Base-by-base conservation (phyloP, 495 filamentous ascomycete species). In the Xylaria flabelliformis region DNA sequence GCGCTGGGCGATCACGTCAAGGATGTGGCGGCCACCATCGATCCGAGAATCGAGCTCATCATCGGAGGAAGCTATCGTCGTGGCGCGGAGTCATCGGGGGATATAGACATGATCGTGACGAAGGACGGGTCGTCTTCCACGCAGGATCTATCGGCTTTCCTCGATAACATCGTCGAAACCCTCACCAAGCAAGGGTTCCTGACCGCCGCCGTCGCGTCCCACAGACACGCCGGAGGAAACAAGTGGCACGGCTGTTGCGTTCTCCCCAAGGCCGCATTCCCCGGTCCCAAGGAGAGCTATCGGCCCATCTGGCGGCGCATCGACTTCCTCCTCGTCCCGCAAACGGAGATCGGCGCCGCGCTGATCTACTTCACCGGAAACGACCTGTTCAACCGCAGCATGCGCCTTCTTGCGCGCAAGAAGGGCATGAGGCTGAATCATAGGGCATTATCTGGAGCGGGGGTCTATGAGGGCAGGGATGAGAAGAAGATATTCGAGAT, bases 361-460 rank as follows among this genome's bases (percentile, higher is more conserved):
- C 78, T 98, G 76, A 88, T 99, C 64, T 99, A 99, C 76, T 99
- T 98, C 74, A 98, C 96, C 0, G 96, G 96, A 1, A 97, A 97
- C 75, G 95, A 97, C 76, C 94, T 98, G 63, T 99, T 99, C 83
- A 99, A 99, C 76, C 86, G 95, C 39, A 96, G 93, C 69, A 88
- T 98, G 81, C 81, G 96, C 73, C 80, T 98, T 13, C 83, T 98
- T 61, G 93, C 94, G 32, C 90, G 90, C 41, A 95, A 89, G 84
- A 96, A 94, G 78, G 90, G 90, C 0, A 95, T 97, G 91, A 83
- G 92, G 68, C 76, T 99, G 44, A 98, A 98, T 75, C 95, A 98
- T 78, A 84, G 87, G 24, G 96, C 94, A 1, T 81, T 99, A 62
- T 97, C 86, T n/a, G 84, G 91, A 53, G 94, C 92, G 0, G 88